phyloP scores from a whole-genome alignment of 129 eudicot genomes.

The Ambrosia trifida region DNA sequence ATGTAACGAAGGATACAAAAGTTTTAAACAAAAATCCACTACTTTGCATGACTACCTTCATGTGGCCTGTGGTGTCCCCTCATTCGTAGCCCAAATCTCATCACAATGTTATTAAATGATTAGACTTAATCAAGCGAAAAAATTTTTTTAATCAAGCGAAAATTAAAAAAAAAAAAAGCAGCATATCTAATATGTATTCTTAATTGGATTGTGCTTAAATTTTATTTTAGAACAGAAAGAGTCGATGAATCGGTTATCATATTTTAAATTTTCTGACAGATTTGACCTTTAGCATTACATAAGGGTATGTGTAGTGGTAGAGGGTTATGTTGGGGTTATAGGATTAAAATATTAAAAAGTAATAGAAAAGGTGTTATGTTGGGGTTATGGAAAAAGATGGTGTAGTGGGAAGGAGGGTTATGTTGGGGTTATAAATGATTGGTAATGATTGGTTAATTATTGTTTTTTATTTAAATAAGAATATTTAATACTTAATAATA shows the following conservation, averaged over 20 bases:
- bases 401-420: too few relatives aligned
- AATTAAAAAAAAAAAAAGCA: not conserved
- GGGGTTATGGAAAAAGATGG: too few relatives aligned
- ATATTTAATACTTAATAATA: too few relatives aligned
- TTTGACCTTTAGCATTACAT: not conserved
- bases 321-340: too few relatives aligned
- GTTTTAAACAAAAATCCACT: not conserved
- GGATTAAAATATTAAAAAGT: too few relatives aligned
- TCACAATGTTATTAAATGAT: not conserved
- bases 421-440: too few relatives aligned
- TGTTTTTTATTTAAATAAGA: too few relatives aligned
- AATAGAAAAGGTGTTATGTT: too few relatives aligned
- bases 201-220: not conserved
- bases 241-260: not conserved
- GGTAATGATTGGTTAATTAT: too few relatives aligned
- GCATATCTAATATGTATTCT: not conserved
- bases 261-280: not conserved
- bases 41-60: constrained; percentile 17
- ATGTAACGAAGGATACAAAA: not conserved
- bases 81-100: not conserved
- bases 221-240: not conserved
- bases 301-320: too few relatives aligned
- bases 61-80: not conserved
- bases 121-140: not conserved
- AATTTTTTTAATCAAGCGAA: not conserved